phyloP scores from a whole-genome alignment of 2,329 filamentous ascomycete species.

The Nothopassalora personata region DNA sequence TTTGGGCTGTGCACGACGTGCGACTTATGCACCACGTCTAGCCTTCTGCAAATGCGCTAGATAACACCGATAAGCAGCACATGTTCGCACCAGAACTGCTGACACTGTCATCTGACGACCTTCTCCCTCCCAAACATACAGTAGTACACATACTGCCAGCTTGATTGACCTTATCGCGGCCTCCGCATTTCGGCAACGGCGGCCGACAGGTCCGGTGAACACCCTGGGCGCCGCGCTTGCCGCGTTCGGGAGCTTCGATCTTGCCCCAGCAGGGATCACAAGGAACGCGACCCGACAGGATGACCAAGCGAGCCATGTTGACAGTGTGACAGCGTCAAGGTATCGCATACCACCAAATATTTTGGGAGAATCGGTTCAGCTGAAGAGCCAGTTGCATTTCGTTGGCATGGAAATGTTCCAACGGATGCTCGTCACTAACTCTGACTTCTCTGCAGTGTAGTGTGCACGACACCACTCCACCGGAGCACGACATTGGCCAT shows the following conservation, averaged over 20 bases:
- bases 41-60: background rate
- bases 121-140: background rate
- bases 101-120: background rate
- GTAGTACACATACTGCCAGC: background rate
- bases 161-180: background rate
- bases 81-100: background rate
- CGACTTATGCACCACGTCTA: too few relatives aligned
- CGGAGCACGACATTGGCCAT: background rate
- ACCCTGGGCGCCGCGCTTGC: background rate
- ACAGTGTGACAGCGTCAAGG: too few relatives aligned
- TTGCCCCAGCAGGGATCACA: background rate
- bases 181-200: background rate
- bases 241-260: background rate
- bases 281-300: background rate
- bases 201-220: background rate
- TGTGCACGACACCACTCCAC: background rate
- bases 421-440: background rate
- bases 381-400: too few relatives aligned
- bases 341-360: too few relatives aligned
- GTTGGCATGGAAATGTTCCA: background rate
- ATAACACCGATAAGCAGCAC: background rate
- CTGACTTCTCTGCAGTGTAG: background rate
- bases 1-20: too few relatives aligned
- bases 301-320: too few relatives aligned
- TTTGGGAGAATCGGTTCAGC: too few relatives aligned